A percentile compares a stretch with the other conserved stretches of the same genome.
Conservation (phyloP, 2,329 filamentous ascomycete species). For the Fusarium austroafricanum region DNA sequence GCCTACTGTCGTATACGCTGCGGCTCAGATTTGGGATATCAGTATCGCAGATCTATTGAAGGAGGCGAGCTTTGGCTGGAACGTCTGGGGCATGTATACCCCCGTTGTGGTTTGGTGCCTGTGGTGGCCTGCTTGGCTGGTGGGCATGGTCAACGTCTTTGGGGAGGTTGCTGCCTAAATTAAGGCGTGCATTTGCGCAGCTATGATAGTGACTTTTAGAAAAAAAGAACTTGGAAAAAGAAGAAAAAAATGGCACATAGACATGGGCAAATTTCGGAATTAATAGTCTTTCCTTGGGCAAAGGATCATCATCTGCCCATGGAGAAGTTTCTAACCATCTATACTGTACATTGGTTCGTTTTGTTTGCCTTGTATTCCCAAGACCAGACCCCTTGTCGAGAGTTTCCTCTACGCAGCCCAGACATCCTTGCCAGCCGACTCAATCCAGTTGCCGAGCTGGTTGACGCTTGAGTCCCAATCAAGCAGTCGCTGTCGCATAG, state of each 20-base stretch:
- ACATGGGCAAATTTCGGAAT: slow-evolving; percentile 32
- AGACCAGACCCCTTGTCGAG: slow-evolving; percentile 1
- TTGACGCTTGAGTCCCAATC: slow-evolving; percentile 98
- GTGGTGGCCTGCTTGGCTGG: slow-evolving; percentile 94
- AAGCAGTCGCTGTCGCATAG: slow-evolving; percentile 86
- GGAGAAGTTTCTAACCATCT: slow-evolving; percentile 44
- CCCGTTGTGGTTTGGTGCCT: slow-evolving; percentile 92
- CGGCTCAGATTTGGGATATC: slow-evolving; percentile 55
- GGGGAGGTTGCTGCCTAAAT: slow-evolving; percentile 48
- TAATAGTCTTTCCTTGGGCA: slow-evolving; percentile 40
- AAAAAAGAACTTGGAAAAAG: too few relatives aligned
- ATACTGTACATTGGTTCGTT: slow-evolving; percentile 46
- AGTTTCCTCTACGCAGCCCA: slow-evolving; percentile 78
- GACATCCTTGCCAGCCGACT: slow-evolving; percentile 91
- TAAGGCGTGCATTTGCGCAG: background rate
- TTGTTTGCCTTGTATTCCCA: slow-evolving; percentile 21
- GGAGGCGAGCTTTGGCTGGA: slow-evolving; percentile 86
- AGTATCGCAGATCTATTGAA: slow-evolving; percentile 70
- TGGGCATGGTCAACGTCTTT: slow-evolving; percentile 68
- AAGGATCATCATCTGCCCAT: slow-evolving; percentile 35
- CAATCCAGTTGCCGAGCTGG: slow-evolving; percentile 96
- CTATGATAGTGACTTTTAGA: background rate
- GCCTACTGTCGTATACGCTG: slow-evolving; percentile 63
- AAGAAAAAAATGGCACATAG: background rate
- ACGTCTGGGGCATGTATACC: slow-evolving; percentile 90